These are phyloP conservation scores for Phoenix roebelenii DNA, from an alignment of 176 grass and related monocot species.

Conservation along the genomic window DNA sequence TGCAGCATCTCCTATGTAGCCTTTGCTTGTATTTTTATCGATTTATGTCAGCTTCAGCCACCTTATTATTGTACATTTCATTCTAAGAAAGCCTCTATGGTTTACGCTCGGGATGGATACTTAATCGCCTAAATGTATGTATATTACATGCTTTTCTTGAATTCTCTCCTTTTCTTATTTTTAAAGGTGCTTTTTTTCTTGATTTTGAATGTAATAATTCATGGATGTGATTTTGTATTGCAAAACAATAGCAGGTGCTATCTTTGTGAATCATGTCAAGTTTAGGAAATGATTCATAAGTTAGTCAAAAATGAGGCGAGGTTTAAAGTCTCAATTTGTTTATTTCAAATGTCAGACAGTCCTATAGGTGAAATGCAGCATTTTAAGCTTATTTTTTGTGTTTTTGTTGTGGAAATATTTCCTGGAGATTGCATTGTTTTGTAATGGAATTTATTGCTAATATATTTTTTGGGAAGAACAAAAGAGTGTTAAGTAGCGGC, in stretches of 20 bases:
- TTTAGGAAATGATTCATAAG: no score
- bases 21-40: not conserved
- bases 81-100: constrained; percentile 34
- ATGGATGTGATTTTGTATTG: not conserved
- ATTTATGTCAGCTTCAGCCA: not conserved
- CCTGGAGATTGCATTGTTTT: no score
- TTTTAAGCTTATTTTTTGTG: no score
- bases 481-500: no score
- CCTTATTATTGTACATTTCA: constrained; percentile 33
- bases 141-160: not conserved
- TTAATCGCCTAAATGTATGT: constrained; percentile 44
- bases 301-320: no score
- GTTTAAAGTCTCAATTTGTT: no score
- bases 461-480: no score
- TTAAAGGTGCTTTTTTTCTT: not conserved
- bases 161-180: not conserved
- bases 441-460: no score
- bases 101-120: constrained; percentile 42
- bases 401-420: no score
- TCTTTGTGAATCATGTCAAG: not conserved
- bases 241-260: not conserved
- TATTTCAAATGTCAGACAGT: no score
- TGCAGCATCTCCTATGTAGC: not conserved
- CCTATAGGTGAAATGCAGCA: no score
- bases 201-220: not conserved